Percentiles rank a stretch among this genome's conserved stretches.
Evolutionary conservation across 2,329 filamentous ascomycete genomes (phyloP).

Genomic region (Dactylonectria macrodidyma): DNA sequence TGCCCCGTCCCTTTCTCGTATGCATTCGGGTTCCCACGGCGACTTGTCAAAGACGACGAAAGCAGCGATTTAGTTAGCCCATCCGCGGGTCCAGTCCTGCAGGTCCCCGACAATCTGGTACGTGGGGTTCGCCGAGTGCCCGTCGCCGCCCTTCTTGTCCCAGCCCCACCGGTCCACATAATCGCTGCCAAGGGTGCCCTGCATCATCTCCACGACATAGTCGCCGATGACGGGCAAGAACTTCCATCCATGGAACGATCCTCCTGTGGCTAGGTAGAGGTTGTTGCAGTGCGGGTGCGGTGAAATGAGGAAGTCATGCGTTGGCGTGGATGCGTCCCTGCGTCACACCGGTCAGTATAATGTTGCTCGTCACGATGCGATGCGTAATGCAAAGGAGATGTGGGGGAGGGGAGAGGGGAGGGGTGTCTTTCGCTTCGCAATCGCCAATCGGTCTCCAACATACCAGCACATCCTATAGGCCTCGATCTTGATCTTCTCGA

Average conservation of each 20-base stretch:
- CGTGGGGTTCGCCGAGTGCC: constrained; percentile 59
- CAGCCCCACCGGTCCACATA: constrained; percentile 62
- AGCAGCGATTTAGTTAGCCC: constrained; percentile 41
- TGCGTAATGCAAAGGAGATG: no score
- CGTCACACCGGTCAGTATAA: constrained; percentile 38
- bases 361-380: neutral
- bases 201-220: constrained; percentile 68
- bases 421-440: neutral
- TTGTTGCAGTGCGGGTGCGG: constrained; percentile 64
- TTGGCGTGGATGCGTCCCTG: constrained; percentile 74
- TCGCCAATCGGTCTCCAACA: constrained; percentile 12
- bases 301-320: constrained; percentile 74
- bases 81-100: constrained; percentile 55
- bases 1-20: no score
- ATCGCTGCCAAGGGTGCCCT: constrained; percentile 56
- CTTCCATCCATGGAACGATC: constrained; percentile 77
- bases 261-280: constrained; percentile 73
- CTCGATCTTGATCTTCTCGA: constrained; percentile 57
- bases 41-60: neutral
- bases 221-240: constrained; percentile 75
- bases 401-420: neutral
- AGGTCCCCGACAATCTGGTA: constrained; percentile 59
- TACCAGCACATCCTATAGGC: constrained; percentile 64
- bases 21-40: no score
- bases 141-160: constrained; percentile 59